phyloP scores from a whole-genome alignment of 352 stramenopile species.

The Phytophthora tubulina region DNA sequence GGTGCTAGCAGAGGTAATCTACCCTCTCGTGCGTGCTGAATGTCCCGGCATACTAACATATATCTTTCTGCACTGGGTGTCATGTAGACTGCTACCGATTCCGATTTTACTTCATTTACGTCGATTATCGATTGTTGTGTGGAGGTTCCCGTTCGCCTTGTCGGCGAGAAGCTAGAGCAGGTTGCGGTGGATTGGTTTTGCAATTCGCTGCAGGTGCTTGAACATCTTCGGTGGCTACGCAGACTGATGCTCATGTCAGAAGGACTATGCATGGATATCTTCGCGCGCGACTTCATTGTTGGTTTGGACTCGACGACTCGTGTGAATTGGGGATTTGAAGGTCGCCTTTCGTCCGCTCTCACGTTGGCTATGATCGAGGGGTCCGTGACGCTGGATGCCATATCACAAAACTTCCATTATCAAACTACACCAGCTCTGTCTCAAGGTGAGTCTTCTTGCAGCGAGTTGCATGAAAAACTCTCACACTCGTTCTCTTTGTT shows the following conservation, averaged over 20 bases:
- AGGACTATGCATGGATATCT: constrained; percentile 78
- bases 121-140: constrained; percentile 56
- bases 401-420: constrained; percentile 61
- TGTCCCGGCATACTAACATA: constrained; percentile 1
- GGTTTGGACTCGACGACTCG: constrained; percentile 56
- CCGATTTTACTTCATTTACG: constrained; percentile 51
- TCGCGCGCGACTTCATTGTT: constrained; percentile 64
- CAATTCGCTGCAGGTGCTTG: constrained; percentile 49
- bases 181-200: constrained; percentile 58
- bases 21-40: background rate
- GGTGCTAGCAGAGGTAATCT: constrained; percentile 34
- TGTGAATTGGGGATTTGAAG: constrained; percentile 56
- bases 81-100: constrained; percentile 28
- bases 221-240: constrained; percentile 68
- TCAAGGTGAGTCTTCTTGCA: constrained; percentile 41
- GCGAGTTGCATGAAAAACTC: background rate
- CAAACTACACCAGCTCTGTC: constrained; percentile 45
- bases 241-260: constrained; percentile 80
- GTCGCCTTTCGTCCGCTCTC: constrained; percentile 59
- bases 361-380: constrained; percentile 70
- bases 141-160: constrained; percentile 45
- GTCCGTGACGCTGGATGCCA: constrained; percentile 30
- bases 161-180: constrained; percentile 57
- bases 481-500: background rate
- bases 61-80: background rate